Conservation (phyloP, 176 grass and related monocot genomes). For the Luzula sylvatica region DNA sequence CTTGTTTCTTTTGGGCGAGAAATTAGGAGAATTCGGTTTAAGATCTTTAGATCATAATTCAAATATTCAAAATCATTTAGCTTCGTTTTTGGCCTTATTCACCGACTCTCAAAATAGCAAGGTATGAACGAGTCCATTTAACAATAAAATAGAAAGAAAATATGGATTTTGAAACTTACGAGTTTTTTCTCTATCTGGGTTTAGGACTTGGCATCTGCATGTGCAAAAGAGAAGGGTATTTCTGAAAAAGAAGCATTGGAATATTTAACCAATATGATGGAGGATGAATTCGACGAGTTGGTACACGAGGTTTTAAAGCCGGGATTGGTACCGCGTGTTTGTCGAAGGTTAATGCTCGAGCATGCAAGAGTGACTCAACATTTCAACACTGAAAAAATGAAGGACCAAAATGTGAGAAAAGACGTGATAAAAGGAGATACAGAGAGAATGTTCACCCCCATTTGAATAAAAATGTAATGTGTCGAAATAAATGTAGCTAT, state of each 20-base stretch:
- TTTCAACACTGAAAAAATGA: background rate
- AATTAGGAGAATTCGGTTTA: background rate
- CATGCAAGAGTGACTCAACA: slow-evolving; percentile 20
- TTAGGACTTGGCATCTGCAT: background rate
- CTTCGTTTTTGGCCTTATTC: slow-evolving; percentile 12
- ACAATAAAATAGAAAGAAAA: background rate
- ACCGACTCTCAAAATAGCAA: slow-evolving; percentile 15
- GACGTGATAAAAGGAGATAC: background rate
- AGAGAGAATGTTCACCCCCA: slow-evolving; percentile 11
- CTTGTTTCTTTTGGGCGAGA: slow-evolving; percentile 23
- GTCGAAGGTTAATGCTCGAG: slow-evolving; percentile 20
- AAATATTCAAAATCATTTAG: slow-evolving; percentile 3
- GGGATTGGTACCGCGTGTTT: slow-evolving; percentile 2
- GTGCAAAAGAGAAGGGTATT: slow-evolving; percentile 7
- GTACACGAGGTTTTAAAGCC: slow-evolving; percentile 19
- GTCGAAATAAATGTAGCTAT: too few relatives aligned
- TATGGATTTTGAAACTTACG: background rate
- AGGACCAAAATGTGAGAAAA: background rate
- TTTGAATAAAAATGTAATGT: background rate
- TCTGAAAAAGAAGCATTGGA: slow-evolving; percentile 10
- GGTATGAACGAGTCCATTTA: slow-evolving; percentile 2
- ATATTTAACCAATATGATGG: slow-evolving; percentile 8
- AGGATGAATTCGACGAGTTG: slow-evolving; percentile 13
- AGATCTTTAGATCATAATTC: slow-evolving; percentile 17
- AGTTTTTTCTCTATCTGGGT: background rate